Evolutionary conservation across 139 green algal species (phyloP), one percentile per base, ranked within the genome.

Genomic region (Astrephomene gubernaculifera): DNA sequence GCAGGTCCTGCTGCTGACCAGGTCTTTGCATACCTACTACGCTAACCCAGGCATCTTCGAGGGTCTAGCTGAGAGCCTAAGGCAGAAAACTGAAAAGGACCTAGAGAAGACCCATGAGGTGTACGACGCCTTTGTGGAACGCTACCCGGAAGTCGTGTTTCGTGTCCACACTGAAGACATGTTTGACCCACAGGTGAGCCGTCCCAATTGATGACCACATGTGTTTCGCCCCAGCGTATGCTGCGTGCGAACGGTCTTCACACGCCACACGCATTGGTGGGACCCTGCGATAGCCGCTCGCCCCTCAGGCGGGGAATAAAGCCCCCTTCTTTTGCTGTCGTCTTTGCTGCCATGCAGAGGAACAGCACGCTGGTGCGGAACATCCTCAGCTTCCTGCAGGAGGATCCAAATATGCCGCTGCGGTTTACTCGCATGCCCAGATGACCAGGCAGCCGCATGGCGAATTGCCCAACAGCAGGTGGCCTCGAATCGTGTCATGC

Each of bases 1-100:
- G 31, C 70, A 78, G 70, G 43, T 78, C 43, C 44, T 78, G 41
- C 25, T 78, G 31, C 25, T 78, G 43, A 78, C 21, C 27, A 27
- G 70, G 10, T 27, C 8, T n/a, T 12, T 41, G 6, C 25, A 41
- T 61, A 44, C 70, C 7, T 21, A 25, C 5, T 10, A 63, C 8
- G 70, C 43, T 27, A 78, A 78, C 70, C 70, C 70, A 8, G 29
- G 61, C 29, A 41, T 78, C 29, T 78, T 78, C 29, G 70, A 78
- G 70, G 6, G 19, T 0, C 27, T 78, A 7, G 39, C 41, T 2
- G 43, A 24, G 21, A 43, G 70, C 70, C 12, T 43, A 63, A 39
- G 31, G 70, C 1, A 43, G 0, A 29, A 54, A 25, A 25, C 25
- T 4, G 70, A 78, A n/a, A 39, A 24, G 29, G 7, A 78, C 45